These are phyloP conservation scores for Diaporthe eres DNA, from an alignment of 2,329 filamentous ascomycete species.

Conservation along the genomic window DNA sequence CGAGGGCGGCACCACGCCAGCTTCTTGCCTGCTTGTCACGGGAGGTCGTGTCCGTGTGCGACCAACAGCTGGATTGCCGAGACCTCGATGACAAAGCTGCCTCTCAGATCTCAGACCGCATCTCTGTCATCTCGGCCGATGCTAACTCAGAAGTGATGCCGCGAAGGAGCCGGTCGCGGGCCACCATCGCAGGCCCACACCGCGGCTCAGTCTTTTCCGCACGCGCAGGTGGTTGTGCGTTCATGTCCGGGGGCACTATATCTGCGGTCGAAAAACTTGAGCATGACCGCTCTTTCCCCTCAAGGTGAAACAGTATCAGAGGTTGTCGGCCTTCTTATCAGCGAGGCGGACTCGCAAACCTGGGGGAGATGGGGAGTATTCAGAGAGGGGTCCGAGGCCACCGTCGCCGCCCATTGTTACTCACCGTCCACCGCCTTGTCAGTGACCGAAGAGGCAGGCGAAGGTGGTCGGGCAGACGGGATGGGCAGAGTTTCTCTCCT, in stretches of 20 bases:
- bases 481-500: constrained; percentile 29
- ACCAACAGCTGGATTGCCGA: constrained; percentile 27
- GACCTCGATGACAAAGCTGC: constrained; percentile 24
- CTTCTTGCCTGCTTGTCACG: constrained; percentile 32
- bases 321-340: constrained; percentile 30
- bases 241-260: constrained; percentile 34
- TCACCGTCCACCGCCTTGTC: constrained; percentile 36
- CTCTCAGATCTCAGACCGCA: constrained; percentile 24
- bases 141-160: constrained; percentile 16
- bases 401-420: constrained; percentile 25
- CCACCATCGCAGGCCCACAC: constrained; percentile 28
- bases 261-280: constrained; percentile 26
- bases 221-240: constrained; percentile 21
- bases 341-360: constrained; percentile 20
- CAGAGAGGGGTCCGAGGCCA: constrained; percentile 30
- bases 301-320: constrained; percentile 35
- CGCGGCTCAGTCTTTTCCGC: constrained; percentile 13
- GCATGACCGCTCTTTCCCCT: constrained; percentile 28
- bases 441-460: constrained; percentile 32
- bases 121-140: constrained; percentile 1
- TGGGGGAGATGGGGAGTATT: constrained; percentile 14
- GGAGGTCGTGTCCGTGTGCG: constrained; percentile 23
- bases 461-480: constrained; percentile 23
- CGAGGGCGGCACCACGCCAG: constrained; percentile 27
- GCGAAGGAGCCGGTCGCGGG: constrained; percentile 26